Percentiles rank a stretch among this genome's conserved stretches.
phyloP scores from a whole-genome alignment of 1,284 basidiomycete genomes.

The Ustilago trichophora region DNA sequence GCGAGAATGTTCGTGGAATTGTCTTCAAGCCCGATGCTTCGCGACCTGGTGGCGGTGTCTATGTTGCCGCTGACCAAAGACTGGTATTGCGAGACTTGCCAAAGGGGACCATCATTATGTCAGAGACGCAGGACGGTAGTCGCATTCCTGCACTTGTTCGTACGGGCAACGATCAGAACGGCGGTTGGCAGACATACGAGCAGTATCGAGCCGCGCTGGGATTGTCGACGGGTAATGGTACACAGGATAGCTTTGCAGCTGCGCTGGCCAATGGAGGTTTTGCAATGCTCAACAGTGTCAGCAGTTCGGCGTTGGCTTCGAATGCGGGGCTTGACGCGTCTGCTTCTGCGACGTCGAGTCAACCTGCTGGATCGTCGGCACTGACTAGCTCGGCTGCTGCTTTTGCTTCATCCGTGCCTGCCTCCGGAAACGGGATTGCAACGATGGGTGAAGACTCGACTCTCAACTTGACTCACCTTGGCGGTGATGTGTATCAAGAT shows the following conservation, averaged over 20 bases:
- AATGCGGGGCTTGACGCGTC: neutral
- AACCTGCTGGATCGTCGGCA: slow-evolving; percentile 1
- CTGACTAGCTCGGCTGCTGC: slow-evolving; percentile 7
- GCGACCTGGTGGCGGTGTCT: slow-evolving; percentile 84
- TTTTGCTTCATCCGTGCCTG: slow-evolving; percentile 1
- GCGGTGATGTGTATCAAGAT: slow-evolving; percentile 53
- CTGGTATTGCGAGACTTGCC: slow-evolving; percentile 74
- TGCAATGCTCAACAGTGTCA: slow-evolving; percentile 35
- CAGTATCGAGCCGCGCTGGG: slow-evolving; percentile 43
- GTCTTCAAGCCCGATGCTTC: slow-evolving; percentile 72
- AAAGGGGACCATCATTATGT: slow-evolving; percentile 73
- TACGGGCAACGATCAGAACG: slow-evolving; percentile 49
- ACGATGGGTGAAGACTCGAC: neutral
- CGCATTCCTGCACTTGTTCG: slow-evolving; percentile 48
- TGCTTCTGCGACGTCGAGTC: neutral
- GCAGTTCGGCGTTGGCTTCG: neutral
- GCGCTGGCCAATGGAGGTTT: slow-evolving; percentile 34
- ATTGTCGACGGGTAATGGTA: slow-evolving; percentile 19
- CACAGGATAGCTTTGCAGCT: slow-evolving; percentile 23
- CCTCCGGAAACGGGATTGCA: neutral
- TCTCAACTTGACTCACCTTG: slow-evolving; percentile 48
- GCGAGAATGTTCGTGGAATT: slow-evolving; percentile 70
- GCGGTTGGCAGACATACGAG: slow-evolving; percentile 62
- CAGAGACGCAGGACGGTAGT: slow-evolving; percentile 67
- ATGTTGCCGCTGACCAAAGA: slow-evolving; percentile 71